Evolutionary conservation across 2,329 filamentous ascomycete species (phyloP).

Genomic region (Thelonectria olida): DNA sequence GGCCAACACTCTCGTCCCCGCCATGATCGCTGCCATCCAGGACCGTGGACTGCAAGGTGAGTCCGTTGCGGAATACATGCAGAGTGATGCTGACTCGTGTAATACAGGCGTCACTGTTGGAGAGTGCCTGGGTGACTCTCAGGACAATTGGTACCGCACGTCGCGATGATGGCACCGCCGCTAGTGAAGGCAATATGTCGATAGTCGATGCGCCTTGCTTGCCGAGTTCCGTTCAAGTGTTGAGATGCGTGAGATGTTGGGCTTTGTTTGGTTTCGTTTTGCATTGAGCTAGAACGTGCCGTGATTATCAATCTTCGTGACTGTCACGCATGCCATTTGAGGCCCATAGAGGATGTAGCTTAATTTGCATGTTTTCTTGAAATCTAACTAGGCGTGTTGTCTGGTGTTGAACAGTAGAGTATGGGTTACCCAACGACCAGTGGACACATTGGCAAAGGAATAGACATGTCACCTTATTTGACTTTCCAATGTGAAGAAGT

Average conservation of each 20-base stretch:
- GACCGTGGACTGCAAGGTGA: neutral
- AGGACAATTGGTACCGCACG: slow-evolving; percentile 8
- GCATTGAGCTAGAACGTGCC: neutral
- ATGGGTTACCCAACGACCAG: no score
- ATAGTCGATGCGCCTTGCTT: no score
- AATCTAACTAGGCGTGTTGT: no score
- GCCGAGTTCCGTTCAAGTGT: neutral
- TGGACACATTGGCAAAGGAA: no score
- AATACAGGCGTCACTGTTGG: slow-evolving; percentile 38
- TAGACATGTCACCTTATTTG: no score
- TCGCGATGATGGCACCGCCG: slow-evolving; percentile 2
- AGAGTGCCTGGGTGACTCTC: slow-evolving; percentile 33
- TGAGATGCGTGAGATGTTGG: neutral
- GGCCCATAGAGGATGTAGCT: no score
- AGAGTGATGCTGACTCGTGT: neutral
- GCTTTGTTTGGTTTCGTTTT: neutral
- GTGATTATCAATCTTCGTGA: no score
- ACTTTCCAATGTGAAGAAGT: no score
- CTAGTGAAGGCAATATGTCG: neutral
- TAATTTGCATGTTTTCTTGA: neutral
- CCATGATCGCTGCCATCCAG: slow-evolving; percentile 8
- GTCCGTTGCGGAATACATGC: neutral
- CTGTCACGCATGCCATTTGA: no score
- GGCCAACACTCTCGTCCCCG: slow-evolving; percentile 41
- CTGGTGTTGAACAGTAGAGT: no score